phyloP scores from a whole-genome alignment of 768 basidiomycete species.

The Amanita pallidorosea region DNA sequence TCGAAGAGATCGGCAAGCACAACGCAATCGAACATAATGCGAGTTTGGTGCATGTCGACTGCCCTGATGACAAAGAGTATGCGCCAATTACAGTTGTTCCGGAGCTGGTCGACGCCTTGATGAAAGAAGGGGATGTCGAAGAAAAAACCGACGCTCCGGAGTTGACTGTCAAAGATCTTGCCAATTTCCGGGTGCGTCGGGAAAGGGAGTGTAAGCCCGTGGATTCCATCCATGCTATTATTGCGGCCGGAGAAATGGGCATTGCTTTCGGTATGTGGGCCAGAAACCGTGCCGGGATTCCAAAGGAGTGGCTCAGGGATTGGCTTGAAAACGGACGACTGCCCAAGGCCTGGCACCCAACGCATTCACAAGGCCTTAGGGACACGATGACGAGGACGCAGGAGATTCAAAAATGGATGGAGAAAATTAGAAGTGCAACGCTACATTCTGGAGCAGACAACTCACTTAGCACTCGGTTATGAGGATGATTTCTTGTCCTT shows the following conservation, averaged over 20 bases:
- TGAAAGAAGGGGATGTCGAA: conserved; percentile 19
- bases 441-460: background rate
- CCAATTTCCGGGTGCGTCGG: conserved; percentile 38
- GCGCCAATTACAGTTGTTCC: conserved; percentile 31
- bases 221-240: conserved; percentile 39
- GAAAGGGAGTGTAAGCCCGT: conserved; percentile 33
- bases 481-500: background rate
- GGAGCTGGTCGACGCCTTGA: conserved; percentile 26
- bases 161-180: conserved; percentile 31
- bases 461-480: background rate
- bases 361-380: conserved; percentile 22
- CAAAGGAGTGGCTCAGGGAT: conserved; percentile 30
- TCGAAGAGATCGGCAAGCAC: conserved; percentile 36
- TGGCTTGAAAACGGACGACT: conserved; percentile 46
- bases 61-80: conserved; percentile 25
- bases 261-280: conserved; percentile 52
- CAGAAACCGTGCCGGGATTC: conserved; percentile 28
- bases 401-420: conserved; percentile 18
- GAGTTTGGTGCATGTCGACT: conserved; percentile 44
- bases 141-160: conserved; percentile 17
- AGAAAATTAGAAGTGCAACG: conserved; percentile 10
- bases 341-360: conserved; percentile 34
- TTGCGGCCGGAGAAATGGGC: conserved; percentile 60
- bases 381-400: conserved; percentile 24
- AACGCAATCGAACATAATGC: conserved; percentile 48